Percentiles rank a stretch among this genome's conserved stretches.
Conservation (phyloP, 2,329 filamentous ascomycete species). For the Fusarium citri region DNA sequence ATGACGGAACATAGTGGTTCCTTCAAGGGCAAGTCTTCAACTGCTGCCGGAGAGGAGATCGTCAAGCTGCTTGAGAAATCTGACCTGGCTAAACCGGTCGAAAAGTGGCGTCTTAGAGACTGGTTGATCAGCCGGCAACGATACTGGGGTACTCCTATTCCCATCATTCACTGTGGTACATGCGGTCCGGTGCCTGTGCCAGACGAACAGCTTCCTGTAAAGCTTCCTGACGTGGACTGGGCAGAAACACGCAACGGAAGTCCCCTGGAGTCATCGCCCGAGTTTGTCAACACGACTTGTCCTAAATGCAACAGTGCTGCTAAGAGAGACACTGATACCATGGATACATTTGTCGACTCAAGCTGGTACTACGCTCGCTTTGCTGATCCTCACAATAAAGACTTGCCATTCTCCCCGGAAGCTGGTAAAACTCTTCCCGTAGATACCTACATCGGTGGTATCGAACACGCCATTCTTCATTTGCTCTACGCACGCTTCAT, state of each 20-base stretch:
- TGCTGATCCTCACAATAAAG: slow-evolving; percentile 74
- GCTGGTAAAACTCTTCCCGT: slow-evolving; percentile 75
- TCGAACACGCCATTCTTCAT: slow-evolving; percentile 92
- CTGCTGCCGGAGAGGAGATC: slow-evolving; percentile 70
- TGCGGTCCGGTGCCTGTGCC: slow-evolving; percentile 87
- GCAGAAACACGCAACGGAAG: slow-evolving; percentile 78
- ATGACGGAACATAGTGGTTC: slow-evolving; percentile 74
- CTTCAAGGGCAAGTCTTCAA: slow-evolving; percentile 73
- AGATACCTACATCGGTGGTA: slow-evolving; percentile 88
- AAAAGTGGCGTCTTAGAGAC: slow-evolving; percentile 85
- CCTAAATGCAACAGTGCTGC: slow-evolving; percentile 78
- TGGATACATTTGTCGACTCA: slow-evolving; percentile 96
- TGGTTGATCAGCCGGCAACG: slow-evolving; percentile 94
- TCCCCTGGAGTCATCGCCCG: slow-evolving; percentile 75
- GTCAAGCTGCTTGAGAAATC: slow-evolving; percentile 66
- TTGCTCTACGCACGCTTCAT: slow-evolving; percentile 91
- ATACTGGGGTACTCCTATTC: slow-evolving; percentile 92
- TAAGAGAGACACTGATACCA: slow-evolving; percentile 89
- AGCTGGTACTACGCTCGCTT: slow-evolving; percentile 94
- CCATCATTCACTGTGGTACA: slow-evolving; percentile 81
- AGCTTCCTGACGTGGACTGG: slow-evolving; percentile 78
- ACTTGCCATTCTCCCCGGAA: slow-evolving; percentile 70
- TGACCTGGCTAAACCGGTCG: slow-evolving; percentile 69
- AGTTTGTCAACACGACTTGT: slow-evolving; percentile 81
- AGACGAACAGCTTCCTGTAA: slow-evolving; percentile 78